Evolutionary conservation across 495 filamentous ascomycete genomes (phyloP).

Genomic region (Neurospora sp.): DNA sequence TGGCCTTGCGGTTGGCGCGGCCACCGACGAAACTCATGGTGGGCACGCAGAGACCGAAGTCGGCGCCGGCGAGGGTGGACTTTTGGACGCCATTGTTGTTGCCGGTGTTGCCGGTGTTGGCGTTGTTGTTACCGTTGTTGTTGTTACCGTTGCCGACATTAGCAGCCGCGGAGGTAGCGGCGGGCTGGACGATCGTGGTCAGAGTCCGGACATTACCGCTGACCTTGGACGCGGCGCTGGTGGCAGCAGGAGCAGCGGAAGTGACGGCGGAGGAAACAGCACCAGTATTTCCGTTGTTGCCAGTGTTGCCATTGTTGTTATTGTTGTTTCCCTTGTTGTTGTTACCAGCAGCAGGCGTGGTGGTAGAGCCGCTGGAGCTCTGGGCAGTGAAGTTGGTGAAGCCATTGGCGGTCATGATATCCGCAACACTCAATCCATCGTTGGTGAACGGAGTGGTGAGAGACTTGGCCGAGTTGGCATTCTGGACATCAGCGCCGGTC

Average conservation of each 20-base stretch:
- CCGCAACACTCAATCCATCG: conserved; percentile 43
- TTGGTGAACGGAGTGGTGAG: conserved; percentile 41
- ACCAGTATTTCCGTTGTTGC: conserved; percentile 7
- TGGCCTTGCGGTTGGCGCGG: conserved; percentile 31
- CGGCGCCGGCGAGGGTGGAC: conserved; percentile 26
- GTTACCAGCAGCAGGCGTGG: conserved; percentile 8
- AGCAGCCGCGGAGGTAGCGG: conserved; percentile 13
- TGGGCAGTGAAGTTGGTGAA: conserved; percentile 46
- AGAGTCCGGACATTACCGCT: conserved; percentile 4
- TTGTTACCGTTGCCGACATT: neutral
- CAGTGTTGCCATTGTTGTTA: neutral
- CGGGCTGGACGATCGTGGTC: conserved; percentile 10
- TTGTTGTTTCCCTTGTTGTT: neutral
- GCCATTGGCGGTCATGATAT: conserved; percentile 42
- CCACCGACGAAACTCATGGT: conserved; percentile 45
- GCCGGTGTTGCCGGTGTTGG: neutral
- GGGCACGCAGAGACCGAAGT: conserved; percentile 44
- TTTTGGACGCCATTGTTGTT: conserved; percentile 3
- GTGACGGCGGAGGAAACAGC: conserved; percentile 10
- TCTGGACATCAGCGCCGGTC: conserved; percentile 39
- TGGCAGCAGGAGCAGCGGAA: conserved; percentile 5
- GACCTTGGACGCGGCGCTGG: neutral
- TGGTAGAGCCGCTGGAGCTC: conserved; percentile 18
- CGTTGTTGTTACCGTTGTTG: neutral
- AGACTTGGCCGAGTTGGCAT: conserved; percentile 41